Base-by-base conservation (phyloP, 371 early-diverging fungal genomes). In the Mortierella sp. region DNA sequence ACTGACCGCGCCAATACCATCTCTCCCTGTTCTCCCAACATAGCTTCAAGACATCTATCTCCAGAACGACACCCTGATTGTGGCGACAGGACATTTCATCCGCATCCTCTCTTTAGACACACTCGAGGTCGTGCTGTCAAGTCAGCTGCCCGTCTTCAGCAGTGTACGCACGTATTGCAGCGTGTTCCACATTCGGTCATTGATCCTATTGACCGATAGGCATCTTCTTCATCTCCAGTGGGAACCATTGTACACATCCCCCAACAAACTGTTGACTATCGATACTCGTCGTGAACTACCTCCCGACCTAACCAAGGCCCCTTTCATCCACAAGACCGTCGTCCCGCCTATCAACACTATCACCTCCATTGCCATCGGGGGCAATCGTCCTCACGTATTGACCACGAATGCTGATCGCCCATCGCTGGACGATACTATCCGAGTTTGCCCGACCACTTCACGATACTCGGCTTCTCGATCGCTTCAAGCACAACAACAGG, bases 291-390 rank as follows among this genome's bases (percentile, higher is more conserved):
- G 56, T 24, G 76, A 76, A 27, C 41, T 76, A n/a, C 76, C 76
- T 0, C 76, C 76, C 1, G 54, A 76, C 29, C 34, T 76, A 51
- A 22, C 37, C 17, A 59, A 44, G 45, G 54, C 69, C 8, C 76
- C 76, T 1, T n/a, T 12, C 39, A 59, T 76, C 24, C 57, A 68
- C 40, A 63, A 49, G 45, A 76, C 69, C 9, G 63, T 53, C 13
- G 57, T 68, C n/a, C 69, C 76, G 22, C 76, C 76, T 0, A 76
- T 76, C 24, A 28, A 57, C 8, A 68, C 69, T 1, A 76, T 76
- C 25, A 76, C 76, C 1, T 76, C 76, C 0, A 76, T 76, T 40
- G 76, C 76, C 5, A 76, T 76, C 14, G 76, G 76, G 1, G 76
- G 76, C 6, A 68, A 60, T 3, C 76, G 64, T 40, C 68, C 76